Evolutionary conservation across 306 rosid species (phyloP), one percentile per base, ranked within the genome.

Genomic region (Ammopiptanthus mongolicus): DNA sequence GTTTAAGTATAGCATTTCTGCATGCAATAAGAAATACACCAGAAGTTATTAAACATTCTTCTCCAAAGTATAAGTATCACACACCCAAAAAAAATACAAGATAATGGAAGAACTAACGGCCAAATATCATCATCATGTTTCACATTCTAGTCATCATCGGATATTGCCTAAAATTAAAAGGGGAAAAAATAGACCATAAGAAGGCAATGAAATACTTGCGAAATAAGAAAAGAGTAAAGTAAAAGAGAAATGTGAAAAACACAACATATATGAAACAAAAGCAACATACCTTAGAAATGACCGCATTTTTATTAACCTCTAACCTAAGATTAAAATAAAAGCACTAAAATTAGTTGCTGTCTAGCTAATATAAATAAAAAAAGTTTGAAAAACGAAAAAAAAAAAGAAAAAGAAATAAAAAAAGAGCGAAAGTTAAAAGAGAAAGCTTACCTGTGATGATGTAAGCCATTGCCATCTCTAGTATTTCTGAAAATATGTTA

Each of bases 1-100:
- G 78, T 93, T 87, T 42, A 93, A 84, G 85, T 77, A 86, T 39
- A 91, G 53, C 66, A 93, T 91, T 68, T 91, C 98, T 93, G 77
- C 21, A 64, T 11, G 60, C 51, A 66, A 47, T 1, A 48, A 78
- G 63, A 73, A 61, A 65, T 7, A 34, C 57, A 57, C 58, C 25
- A 55, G 60, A 65, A 76, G 34, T 76, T 13, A 65, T 51, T 37
- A 56, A 71, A 68, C 37, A 77, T 65, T 76, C 52, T 8, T 50
- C 3, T 34, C 34, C 19, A 17, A 60, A 37, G 50, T 51, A 51
- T 21, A 76, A 51, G 22, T 51, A 37, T 61, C 60, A 47, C 17
- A 31, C 15, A 28, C 23, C 48, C 42, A 1, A 34, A 52, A 53
- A 39, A 28, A 15, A 5, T 19, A 21, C 33, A 69, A 52, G 55